These are phyloP conservation scores for Ustilago xerochloae DNA, from an alignment of 1,284 basidiomycete species.

Conservation along the genomic window DNA sequence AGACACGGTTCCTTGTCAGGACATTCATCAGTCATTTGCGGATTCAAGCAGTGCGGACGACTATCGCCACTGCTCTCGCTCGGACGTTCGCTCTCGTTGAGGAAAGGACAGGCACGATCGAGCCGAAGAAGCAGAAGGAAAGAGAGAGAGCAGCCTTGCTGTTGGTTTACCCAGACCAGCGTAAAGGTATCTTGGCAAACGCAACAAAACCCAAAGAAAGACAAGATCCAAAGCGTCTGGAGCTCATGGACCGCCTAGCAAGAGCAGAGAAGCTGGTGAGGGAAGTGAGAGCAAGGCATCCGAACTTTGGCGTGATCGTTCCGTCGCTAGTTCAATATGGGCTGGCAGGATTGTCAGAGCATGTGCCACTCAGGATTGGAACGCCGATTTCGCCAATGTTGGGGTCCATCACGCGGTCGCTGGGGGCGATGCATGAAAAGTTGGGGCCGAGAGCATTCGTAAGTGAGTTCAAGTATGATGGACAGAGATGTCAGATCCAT, in stretches of 20 bases:
- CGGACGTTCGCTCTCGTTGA: constrained; percentile 77
- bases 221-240: constrained; percentile 56
- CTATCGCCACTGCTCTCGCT: constrained; percentile 84
- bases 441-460: constrained; percentile 70
- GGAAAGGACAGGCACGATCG: neutral
- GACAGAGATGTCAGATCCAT: constrained; percentile 87
- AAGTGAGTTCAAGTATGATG: constrained; percentile 83
- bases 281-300: constrained; percentile 85
- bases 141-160: constrained; percentile 33
- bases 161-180: constrained; percentile 37
- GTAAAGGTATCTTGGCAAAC: constrained; percentile 59
- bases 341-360: constrained; percentile 57
- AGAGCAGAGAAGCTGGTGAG: constrained; percentile 71
- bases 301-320: constrained; percentile 84
- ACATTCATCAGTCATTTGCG: constrained; percentile 84
- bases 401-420: constrained; percentile 76
- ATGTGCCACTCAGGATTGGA: constrained; percentile 79
- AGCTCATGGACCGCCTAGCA: constrained; percentile 57
- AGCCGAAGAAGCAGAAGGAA: constrained; percentile 13
- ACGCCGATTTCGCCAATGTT: constrained; percentile 72
- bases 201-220: constrained; percentile 66
- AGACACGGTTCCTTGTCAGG: constrained; percentile 83
- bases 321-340: constrained; percentile 71
- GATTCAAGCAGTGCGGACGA: constrained; percentile 82
- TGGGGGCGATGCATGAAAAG: constrained; percentile 83